phyloP scores from a whole-genome alignment of 331 rosid genomes.

The Phaseolus coccineus region DNA sequence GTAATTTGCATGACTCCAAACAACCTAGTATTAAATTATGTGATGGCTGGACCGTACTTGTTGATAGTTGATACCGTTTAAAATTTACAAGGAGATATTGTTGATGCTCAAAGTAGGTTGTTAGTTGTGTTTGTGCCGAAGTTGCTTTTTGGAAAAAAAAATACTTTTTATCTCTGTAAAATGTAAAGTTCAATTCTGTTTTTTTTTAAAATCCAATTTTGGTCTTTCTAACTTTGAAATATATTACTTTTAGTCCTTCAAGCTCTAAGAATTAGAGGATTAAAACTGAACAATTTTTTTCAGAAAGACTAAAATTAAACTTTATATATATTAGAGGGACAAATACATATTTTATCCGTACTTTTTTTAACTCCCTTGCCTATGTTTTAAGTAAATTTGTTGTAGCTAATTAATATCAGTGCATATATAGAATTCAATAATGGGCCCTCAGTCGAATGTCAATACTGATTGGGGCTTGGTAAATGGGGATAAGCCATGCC shows the following conservation, averaged over 20 bases:
- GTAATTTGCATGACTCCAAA: neutral
- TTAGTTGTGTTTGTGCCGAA: neutral
- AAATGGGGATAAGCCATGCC: neutral
- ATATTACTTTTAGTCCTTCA: too few species aligned
- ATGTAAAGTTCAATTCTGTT: too few species aligned
- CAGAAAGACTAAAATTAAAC: too few species aligned
- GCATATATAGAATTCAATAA: neutral
- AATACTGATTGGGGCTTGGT: neutral
- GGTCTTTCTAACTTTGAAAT: too few species aligned
- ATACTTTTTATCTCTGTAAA: too few species aligned
- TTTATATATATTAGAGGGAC: too few species aligned
- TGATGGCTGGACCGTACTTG: neutral
- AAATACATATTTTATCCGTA: too few species aligned
- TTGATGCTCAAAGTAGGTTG: constrained; percentile 4
- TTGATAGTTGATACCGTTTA: neutral
- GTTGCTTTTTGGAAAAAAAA: neutral
- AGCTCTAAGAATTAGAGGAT: too few species aligned
- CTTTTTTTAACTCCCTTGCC: neutral
- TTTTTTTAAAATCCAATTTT: too few species aligned
- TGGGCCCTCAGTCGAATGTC: neutral
- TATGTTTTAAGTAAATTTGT: neutral
- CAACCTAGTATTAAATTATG: neutral
- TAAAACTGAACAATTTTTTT: too few species aligned
- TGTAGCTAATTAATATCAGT: neutral
- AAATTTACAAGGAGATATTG: neutral